Base-by-base conservation (phyloP, 805 yeast species). In the Starmerella cellae region DNA sequence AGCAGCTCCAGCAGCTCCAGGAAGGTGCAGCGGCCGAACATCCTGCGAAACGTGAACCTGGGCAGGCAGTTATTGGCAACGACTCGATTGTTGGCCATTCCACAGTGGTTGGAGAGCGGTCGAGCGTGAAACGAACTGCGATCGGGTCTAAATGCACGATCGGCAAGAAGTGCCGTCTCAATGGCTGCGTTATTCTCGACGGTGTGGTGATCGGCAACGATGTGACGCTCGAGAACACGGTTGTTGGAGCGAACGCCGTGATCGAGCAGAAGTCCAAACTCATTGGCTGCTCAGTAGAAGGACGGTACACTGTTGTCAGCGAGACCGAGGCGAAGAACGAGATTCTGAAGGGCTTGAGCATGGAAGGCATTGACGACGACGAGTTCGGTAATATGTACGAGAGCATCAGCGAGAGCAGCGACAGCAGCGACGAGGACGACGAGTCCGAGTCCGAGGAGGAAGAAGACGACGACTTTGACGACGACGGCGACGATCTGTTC, bases 131-230 rank as follows among this genome's bases (percentile, higher is more conserved):
- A 63, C 73, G 91, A 47, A 72, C 94, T 0, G 82, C 83, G 14
- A 69, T 91, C 23, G 95, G 95, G 5, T 60, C 67, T 10, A 69
- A 73, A 52, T 82, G 94, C 62, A 64, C 51, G 16, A 75, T 93
- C 40, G 98, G 98, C 30, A 78, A 76, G 56, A 74, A 84, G 47
- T 88, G 94, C 60, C 77, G 91, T 52, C 70, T 91, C 43, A 81
- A 85, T 2, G 97, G 95, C 2, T 84, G 87, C 51, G 75, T 91
- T 13, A 56, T 91, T 4, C 65, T 84, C 39, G 80, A 81, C 54
- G 73, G 74, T 39, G 93, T 78, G 19, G 62, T 61, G 1, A 64
- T 91, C 29, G 94, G 75, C 37, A 95, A 88, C 59, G 95, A 82
- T 51, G 61, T 56, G 13, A 44, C 45, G 13, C 56, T 80, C 46